These are phyloP conservation scores for Xylariaceae sp. DNA, from an alignment of 2,329 filamentous ascomycete species.

Conservation along the genomic window DNA sequence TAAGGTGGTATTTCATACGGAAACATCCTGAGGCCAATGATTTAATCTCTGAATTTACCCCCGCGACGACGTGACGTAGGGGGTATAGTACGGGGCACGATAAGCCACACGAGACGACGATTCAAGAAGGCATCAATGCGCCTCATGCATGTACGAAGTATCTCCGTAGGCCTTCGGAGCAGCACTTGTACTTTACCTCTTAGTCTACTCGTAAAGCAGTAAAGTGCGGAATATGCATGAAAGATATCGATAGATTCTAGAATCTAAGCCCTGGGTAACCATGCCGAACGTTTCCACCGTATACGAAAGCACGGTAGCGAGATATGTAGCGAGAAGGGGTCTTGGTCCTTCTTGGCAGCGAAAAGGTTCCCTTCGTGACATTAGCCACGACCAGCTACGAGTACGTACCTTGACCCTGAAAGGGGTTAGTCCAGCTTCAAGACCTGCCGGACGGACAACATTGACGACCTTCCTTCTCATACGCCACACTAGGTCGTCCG, in stretches of 20 bases:
- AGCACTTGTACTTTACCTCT: too few relatives aligned
- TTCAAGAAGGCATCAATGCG: too few relatives aligned
- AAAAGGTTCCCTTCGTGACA: conserved; percentile 5
- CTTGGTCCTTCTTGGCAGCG: not conserved
- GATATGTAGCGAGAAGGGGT: not conserved
- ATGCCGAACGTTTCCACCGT: not conserved
- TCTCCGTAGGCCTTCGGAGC: too few relatives aligned
- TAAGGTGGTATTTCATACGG: too few relatives aligned
- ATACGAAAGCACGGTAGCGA: not conserved
- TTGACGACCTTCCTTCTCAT: not conserved
- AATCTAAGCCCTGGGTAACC: not conserved
- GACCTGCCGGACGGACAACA: not conserved
- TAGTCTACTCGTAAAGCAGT: too few relatives aligned
- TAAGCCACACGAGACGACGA: too few relatives aligned
- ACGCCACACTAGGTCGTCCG: not conserved
- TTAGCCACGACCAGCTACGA: not conserved
- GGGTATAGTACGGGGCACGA: too few relatives aligned
- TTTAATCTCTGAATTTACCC: too few relatives aligned
- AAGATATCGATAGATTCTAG: not conserved
- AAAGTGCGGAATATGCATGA: not conserved
- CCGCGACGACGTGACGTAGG: too few relatives aligned
- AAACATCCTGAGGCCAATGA: too few relatives aligned
- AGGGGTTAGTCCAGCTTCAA: not conserved
- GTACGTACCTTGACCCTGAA: not conserved
- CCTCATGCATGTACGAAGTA: too few relatives aligned